Base-by-base conservation (phyloP, 345 rosid species). In the Citrus maxima region DNA sequence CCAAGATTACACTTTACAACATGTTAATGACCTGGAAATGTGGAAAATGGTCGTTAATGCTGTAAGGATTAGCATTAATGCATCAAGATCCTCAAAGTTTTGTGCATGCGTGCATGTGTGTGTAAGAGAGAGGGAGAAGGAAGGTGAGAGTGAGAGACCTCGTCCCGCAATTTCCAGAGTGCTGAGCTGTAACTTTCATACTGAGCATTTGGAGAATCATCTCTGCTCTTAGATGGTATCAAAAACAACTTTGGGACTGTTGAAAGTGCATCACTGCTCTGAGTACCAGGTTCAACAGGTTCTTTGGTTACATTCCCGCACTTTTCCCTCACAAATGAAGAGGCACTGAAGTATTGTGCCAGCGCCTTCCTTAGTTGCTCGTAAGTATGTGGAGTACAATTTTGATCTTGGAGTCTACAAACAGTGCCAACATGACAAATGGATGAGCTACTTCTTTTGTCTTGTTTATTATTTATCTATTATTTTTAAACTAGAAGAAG, bases 371-470 rank as follows among this genome's bases (percentile, higher is more conserved):
- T 88, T 79, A 86, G 80, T 78, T 81, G 84, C 73, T 67, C 24
- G 66, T 65, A 34, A 67, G 80, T 84, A 28, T 8, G 70, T 2
- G 88, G 90, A 78, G 88, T 83, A 58, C 81, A 74, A 79, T 88
- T 82, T 79, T 84, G 83, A 87, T 88, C 91, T 77, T 88, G 95
- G 63, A 93, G 77, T 84, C 98, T 93, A 76, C 61, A 75, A 63
- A 72, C 10, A 77, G 37, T 37, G 28, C 40, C 30, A 73, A 68
- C 65, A 82, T 19, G 63, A 55, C 5, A 27, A 42, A 69, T 22
- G n/a, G 25, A 40, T 22, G 32, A 46, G 71, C 22, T 51, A 34
- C 22, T 74, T 70, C 18, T 28, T 62, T 28, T 28, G 13, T 5
- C 28, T 28, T 28, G 13, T 10, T 13, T 5, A 4, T 28, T 27